Evolutionary conservation across 108 stramenopile genomes (phyloP).

Genomic region (Skeletonema marinoi): DNA sequence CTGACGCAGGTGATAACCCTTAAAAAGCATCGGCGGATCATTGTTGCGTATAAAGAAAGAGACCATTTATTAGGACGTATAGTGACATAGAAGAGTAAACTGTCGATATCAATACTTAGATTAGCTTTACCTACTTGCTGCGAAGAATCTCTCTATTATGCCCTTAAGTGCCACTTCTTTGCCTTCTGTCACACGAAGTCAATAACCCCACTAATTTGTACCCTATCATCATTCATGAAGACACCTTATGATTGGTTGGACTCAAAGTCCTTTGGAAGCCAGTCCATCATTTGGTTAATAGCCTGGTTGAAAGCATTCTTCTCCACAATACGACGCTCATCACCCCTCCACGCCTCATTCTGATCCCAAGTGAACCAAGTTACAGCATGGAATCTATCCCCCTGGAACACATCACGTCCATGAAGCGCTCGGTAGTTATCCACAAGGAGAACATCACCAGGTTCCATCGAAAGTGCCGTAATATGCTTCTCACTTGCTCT

Average conservation of each 20-base stretch:
- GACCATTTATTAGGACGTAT: no score
- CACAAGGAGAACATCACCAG: conserved; percentile 89
- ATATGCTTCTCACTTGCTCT: conserved; percentile 90
- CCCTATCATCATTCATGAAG: not conserved
- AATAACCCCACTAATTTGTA: not conserved
- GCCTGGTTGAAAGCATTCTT: conserved; percentile 89
- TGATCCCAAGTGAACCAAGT: conserved; percentile 93
- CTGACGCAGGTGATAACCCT: no score
- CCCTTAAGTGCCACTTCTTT: not conserved
- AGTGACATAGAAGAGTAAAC: not conserved
- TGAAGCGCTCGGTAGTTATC: conserved; percentile 94
- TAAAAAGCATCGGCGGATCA: no score
- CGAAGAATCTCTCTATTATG: not conserved
- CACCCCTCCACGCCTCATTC: conserved; percentile 82
- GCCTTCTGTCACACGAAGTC: not conserved
- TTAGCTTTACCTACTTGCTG: not conserved
- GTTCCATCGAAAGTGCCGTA: conserved; percentile 88
- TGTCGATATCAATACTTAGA: not conserved
- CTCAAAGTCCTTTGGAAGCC: conserved; percentile 92
- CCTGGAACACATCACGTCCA: conserved; percentile 88
- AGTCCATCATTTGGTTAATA: conserved; percentile 91
- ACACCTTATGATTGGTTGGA: conserved; percentile 67
- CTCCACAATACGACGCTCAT: conserved; percentile 85
- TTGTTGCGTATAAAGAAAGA: no score
- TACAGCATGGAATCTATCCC: conserved; percentile 92